Percentiles rank a stretch among this genome's conserved stretches.
Evolutionary conservation across 352 stramenopile species (phyloP).

Genomic region (Aphanomyces astaci): DNA sequence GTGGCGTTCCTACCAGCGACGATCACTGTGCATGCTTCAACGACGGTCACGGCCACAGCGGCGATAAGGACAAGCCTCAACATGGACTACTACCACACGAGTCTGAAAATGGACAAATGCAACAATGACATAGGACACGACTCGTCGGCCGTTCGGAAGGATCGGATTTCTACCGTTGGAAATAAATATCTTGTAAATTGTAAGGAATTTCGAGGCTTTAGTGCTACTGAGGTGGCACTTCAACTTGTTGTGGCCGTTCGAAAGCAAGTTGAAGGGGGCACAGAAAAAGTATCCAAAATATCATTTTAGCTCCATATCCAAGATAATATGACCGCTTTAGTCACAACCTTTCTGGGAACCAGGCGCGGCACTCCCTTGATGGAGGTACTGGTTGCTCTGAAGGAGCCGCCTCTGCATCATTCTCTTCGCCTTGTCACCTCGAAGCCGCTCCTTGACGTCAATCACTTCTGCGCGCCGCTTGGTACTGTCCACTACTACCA

Average conservation of each 20-base stretch:
- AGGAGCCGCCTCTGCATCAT: not conserved
- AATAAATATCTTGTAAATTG: slow-evolving; percentile 6
- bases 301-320: no score
- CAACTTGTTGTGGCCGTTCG: not conserved
- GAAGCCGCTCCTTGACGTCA: not conserved
- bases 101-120: not conserved
- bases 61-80: not conserved
- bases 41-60: slow-evolving; percentile 16
- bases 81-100: no score
- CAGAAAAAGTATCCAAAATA: no score
- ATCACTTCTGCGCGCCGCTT: not conserved
- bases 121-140: not conserved
- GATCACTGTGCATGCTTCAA: slow-evolving; percentile 75
- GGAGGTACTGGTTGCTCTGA: not conserved
- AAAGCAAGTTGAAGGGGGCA: not conserved
- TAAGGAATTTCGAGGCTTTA: no score
- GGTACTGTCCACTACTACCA: not conserved
- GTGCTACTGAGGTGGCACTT: slow-evolving; percentile 3
- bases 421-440: not conserved
- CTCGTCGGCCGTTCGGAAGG: not conserved
- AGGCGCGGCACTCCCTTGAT: no score
- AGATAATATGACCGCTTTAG: no score
- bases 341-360: no score
- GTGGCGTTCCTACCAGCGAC: slow-evolving; percentile 67
- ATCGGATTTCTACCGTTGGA: not conserved